Conservation (phyloP, 306 rosid genomes). For the Arachis stenosperma region DNA sequence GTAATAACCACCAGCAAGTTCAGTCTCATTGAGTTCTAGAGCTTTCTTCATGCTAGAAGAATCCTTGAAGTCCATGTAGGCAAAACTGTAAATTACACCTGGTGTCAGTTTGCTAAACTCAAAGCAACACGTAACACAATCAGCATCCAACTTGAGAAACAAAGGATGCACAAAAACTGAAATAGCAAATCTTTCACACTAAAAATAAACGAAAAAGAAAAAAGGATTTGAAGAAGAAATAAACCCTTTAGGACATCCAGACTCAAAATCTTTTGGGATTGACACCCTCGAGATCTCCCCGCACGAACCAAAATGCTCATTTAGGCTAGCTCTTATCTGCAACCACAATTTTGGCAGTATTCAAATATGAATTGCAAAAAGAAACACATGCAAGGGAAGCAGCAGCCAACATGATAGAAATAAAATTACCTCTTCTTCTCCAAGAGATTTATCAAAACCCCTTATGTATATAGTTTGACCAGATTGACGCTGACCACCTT, state of each 20-base stretch:
- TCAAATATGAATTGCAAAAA: neutral
- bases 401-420: neutral
- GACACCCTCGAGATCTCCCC: constrained; percentile 79
- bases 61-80: constrained; percentile 77
- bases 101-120: neutral
- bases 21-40: constrained; percentile 56
- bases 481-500: constrained; percentile 47
- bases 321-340: constrained; percentile 60
- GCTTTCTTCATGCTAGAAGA: constrained; percentile 50
- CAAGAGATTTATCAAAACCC: constrained; percentile 72
- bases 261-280: constrained; percentile 69
- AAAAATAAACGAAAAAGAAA: no score
- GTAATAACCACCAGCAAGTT: constrained; percentile 45
- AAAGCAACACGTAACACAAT: neutral
- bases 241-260: constrained; percentile 71
- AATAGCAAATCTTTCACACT: no score
- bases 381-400: neutral
- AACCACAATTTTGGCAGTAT: neutral
- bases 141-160: no score
- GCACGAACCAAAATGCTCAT: constrained; percentile 61
- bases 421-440: constrained; percentile 66
- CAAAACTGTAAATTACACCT: constrained; percentile 50
- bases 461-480: constrained; percentile 54
- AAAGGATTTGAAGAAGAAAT: neutral
- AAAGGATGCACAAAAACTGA: no score